Evolutionary conservation across 2,329 filamentous ascomycete genomes (phyloP), one percentile per base, ranked within the genome.

Genomic region (Atkinsonella hypoxylon): DNA sequence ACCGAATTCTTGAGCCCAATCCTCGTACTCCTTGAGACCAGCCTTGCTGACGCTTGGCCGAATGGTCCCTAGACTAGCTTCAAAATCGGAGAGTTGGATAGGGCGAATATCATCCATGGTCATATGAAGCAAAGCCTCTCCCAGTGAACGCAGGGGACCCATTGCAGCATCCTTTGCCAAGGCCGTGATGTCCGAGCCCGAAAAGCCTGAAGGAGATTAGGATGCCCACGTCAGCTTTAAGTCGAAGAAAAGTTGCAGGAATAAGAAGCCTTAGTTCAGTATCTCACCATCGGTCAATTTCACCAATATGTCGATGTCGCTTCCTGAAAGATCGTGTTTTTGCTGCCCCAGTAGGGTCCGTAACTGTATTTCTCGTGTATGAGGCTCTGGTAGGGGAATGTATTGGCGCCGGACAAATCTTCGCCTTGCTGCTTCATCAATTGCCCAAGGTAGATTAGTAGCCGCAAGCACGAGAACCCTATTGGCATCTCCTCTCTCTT

Each of bases 101-200:
- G 90, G 84, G 12, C 90, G 78, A 58, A 98, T 97, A 58, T 97
- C 82, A 54, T 98, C 93, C 79, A 93, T 95, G 0, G 85, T 87
- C 76, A 94, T 97, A 57, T 87, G 83, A 34, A 98, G 74, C 31
- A 98, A 71, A 40, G 86, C 88, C 64, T 97, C 93, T 26, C 93
- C 93, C 2, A 97, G 73, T 49, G 89, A 91, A 32, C 93, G 81
- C 12, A 98, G 72, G 0, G 93, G 93, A 0, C 93, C 91, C 93
- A 98, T 98, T 2, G 93, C 93, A 9, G 93, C 93, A 64, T 98
- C 93, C 68, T 98, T 98, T 8, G 93, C 93, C 9, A 98, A 74
- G 1, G 93, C 90, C 20, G 93, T 97, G 57, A 98, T 95, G 62
- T 98, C 93, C 2, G 89, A 95, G 43, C 93, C 93, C 9, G 89